phyloP scores from a whole-genome alignment of 2,329 filamentous ascomycete genomes.

The Cladosporium oxysporum region DNA sequence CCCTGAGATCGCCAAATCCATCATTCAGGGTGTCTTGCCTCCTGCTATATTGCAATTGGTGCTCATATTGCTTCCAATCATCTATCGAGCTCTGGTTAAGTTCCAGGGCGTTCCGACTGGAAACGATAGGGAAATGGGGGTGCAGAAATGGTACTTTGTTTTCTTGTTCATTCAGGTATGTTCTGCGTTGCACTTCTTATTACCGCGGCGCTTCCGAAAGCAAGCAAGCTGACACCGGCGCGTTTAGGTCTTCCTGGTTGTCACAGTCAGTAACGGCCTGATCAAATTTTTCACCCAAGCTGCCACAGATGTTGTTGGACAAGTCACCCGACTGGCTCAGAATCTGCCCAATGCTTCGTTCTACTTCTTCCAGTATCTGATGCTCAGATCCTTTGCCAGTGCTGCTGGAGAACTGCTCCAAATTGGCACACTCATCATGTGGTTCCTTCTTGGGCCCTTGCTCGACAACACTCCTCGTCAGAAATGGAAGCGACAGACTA shows the following conservation, averaged over 20 bases:
- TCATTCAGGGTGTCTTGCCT: constrained; percentile 84
- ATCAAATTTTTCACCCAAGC: constrained; percentile 66
- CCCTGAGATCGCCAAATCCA: constrained; percentile 61
- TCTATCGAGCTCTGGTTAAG: constrained; percentile 71
- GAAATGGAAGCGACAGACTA: constrained; percentile 85
- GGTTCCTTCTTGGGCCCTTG: constrained; percentile 79
- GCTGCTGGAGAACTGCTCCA: constrained; percentile 89
- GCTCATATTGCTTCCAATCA: constrained; percentile 76
- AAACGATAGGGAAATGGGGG: constrained; percentile 74
- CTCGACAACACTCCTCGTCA: constrained; percentile 77
- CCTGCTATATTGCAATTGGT: constrained; percentile 74
- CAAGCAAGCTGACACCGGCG: background rate
- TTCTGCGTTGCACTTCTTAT: background rate
- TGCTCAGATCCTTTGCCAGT: constrained; percentile 87
- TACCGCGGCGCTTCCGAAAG: background rate
- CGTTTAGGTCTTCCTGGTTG: constrained; percentile 75
- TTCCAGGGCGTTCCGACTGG: constrained; percentile 82
- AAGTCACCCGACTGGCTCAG: constrained; percentile 70
- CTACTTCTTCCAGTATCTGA: constrained; percentile 99
- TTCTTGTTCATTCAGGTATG: constrained; percentile 84
- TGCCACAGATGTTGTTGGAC: constrained; percentile 63
- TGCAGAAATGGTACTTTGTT: constrained; percentile 88
- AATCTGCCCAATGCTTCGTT: constrained; percentile 86
- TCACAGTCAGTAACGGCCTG: constrained; percentile 79
- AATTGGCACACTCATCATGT: constrained; percentile 73